phyloP scores from a whole-genome alignment of 148 eudicot species.

The Rhododendron molle region DNA sequence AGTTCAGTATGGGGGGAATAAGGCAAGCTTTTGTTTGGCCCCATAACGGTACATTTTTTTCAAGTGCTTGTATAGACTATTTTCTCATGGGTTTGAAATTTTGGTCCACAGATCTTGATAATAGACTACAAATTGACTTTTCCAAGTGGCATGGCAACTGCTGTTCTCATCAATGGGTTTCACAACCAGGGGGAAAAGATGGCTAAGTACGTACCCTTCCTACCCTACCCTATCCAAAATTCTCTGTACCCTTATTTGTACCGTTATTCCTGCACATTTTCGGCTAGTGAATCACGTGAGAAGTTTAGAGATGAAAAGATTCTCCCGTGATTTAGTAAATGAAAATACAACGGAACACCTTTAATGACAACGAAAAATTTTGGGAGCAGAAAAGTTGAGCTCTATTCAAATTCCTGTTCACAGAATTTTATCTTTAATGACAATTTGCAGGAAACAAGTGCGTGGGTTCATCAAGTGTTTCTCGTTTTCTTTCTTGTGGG shows the following conservation, averaged over 20 bases:
- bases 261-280: neutral
- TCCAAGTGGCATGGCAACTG: slow-evolving; percentile 90
- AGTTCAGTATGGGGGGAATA: neutral
- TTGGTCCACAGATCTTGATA: slow-evolving; percentile 52
- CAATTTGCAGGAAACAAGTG: slow-evolving; percentile 57
- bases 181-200: slow-evolving; percentile 55
- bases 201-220: slow-evolving; percentile 53
- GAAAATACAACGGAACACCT: neutral
- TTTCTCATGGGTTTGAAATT: neutral
- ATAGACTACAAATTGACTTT: slow-evolving; percentile 64
- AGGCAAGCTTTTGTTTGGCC: neutral
- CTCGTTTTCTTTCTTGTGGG: slow-evolving; percentile 65
- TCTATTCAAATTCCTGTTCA: neutral
- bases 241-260: neutral
- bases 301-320: neutral
- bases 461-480: slow-evolving; percentile 47
- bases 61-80: neutral
- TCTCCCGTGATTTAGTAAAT: neutral
- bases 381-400: neutral
- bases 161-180: slow-evolving; percentile 82
- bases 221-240: neutral
- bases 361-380: neutral
- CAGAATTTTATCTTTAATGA: neutral
- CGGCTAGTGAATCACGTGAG: neutral
- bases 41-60: neutral